These are phyloP conservation scores for Borovskyia barvae DNA, from an alignment of 208 protist species.

Conservation along the genomic window DNA sequence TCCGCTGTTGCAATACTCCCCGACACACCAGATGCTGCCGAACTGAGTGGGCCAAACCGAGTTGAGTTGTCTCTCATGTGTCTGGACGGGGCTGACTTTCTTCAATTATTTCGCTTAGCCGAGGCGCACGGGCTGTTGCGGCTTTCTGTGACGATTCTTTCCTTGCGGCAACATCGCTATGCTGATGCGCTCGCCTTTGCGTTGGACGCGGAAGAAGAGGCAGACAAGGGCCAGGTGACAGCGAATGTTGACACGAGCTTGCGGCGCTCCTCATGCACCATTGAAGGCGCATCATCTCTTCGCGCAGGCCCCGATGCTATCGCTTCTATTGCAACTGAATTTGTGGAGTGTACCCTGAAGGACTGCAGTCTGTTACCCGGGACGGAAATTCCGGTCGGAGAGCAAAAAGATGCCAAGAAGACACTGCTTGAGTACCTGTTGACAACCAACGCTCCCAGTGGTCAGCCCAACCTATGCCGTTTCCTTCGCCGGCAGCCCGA, in stretches of 20 bases:
- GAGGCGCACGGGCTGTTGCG: constrained; percentile 38
- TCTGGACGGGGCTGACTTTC: constrained; percentile 38
- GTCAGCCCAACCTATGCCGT: constrained; percentile 18
- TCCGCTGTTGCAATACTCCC: no score
- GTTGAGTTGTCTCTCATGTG: constrained; percentile 61
- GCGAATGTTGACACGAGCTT: no score
- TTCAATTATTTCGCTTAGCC: constrained; percentile 47
- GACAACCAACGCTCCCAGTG: neutral
- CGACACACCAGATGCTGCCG: no score
- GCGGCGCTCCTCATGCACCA: no score
- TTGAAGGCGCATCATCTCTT: no score
- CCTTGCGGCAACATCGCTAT: constrained; percentile 44
- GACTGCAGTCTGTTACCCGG: constrained; percentile 28
- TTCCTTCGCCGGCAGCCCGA: constrained; percentile 38
- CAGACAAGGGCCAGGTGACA: neutral
- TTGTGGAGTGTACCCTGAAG: constrained; percentile 37
- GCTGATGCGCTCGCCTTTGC: constrained; percentile 54
- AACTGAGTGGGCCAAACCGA: constrained; percentile 10
- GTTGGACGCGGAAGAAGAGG: constrained; percentile 20
- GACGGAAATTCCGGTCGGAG: constrained; percentile 22
- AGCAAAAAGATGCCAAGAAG: constrained; percentile 27
- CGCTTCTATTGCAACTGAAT: constrained; percentile 29
- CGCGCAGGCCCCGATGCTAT: neutral
- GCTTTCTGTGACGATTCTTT: constrained; percentile 46
- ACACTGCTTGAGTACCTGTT: constrained; percentile 40